Conservation (phyloP, 2,329 filamentous ascomycete species). For the Pyrenochaeta sp. region DNA sequence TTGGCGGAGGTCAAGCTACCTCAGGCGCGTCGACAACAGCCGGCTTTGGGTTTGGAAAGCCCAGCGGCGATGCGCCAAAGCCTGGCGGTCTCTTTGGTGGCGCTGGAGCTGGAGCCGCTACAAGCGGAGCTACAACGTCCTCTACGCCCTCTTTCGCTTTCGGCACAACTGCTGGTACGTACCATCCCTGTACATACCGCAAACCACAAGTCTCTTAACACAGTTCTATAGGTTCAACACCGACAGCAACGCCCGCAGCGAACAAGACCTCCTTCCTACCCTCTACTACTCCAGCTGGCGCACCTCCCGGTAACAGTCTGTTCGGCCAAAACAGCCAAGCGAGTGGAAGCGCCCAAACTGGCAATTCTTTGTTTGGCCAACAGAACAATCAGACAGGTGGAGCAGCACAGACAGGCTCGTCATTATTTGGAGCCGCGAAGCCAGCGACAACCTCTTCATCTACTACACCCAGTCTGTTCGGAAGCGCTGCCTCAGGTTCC, state of each 20-base stretch:
- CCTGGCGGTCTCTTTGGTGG: slow-evolving; percentile 17
- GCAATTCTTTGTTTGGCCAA: slow-evolving; percentile 30
- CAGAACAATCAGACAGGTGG: slow-evolving; percentile 18
- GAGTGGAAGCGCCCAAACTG: slow-evolving; percentile 17
- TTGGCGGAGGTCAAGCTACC: slow-evolving; percentile 35
- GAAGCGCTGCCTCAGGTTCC: slow-evolving; percentile 26
- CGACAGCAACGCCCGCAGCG: slow-evolving; percentile 45
- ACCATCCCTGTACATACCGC: neutral
- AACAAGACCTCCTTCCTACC: slow-evolving; percentile 48
- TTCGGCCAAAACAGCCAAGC: slow-evolving; percentile 37
- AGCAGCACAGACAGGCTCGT: slow-evolving; percentile 11
- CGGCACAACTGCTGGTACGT: slow-evolving; percentile 17
- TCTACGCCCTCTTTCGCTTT: slow-evolving; percentile 25
- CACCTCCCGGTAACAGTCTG: slow-evolving; percentile 42
- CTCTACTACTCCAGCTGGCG: slow-evolving; percentile 52
- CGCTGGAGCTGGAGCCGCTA: slow-evolving; percentile 18
- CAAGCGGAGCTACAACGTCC: slow-evolving; percentile 25
- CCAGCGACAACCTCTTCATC: slow-evolving; percentile 36
- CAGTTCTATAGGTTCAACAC: slow-evolving; percentile 26
- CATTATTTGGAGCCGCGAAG: slow-evolving; percentile 34
- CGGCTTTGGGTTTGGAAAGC: slow-evolving; percentile 25
- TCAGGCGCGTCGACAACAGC: slow-evolving; percentile 30
- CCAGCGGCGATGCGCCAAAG: slow-evolving; percentile 32
- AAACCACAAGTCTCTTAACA: slow-evolving; percentile 14
- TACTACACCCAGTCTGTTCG: slow-evolving; percentile 41